These are phyloP conservation scores for Monascus ruber DNA, from an alignment of 2,329 filamentous ascomycete genomes.

Conservation along the genomic window DNA sequence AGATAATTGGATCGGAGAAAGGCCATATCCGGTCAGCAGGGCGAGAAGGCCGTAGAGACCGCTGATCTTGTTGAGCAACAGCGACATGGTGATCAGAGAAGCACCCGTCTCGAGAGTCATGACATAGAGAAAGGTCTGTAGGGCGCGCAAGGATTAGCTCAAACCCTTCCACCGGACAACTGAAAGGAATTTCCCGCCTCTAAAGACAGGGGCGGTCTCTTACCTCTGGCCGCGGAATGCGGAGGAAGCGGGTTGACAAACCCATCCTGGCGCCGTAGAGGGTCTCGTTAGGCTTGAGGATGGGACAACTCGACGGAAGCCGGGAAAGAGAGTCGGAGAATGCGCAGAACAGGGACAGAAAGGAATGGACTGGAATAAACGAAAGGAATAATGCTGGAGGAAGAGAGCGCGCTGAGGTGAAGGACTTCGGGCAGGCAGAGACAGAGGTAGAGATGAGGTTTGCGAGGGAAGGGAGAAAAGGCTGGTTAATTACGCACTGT, in stretches of 20 bases:
- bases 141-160: conserved; percentile 6
- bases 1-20: conserved; percentile 72
- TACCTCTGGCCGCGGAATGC: conserved; percentile 41
- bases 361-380: not conserved
- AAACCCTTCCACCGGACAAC: not conserved
- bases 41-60: conserved; percentile 85
- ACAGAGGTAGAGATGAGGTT: too few species aligned
- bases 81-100: conserved; percentile 69
- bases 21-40: conserved; percentile 71
- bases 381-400: too few species aligned
- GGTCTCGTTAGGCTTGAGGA: conserved; percentile 5
- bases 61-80: conserved; percentile 85
- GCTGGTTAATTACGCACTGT: too few species aligned
- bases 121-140: conserved; percentile 70
- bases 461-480: too few species aligned
- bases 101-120: conserved; percentile 79
- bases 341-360: not conserved
- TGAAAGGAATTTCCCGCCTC: not conserved
- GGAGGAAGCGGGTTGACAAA: conserved; percentile 32
- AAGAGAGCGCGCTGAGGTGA: too few species aligned
- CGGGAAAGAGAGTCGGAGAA: not conserved
- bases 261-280: conserved; percentile 21
- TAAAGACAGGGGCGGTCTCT: conserved; percentile 2
- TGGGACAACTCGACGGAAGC: not conserved
- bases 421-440: too few species aligned